Percentiles rank a stretch among this genome's conserved stretches.
Conservation (phyloP, 768 basidiomycete species). For the Leucocoprinus sp. region DNA sequence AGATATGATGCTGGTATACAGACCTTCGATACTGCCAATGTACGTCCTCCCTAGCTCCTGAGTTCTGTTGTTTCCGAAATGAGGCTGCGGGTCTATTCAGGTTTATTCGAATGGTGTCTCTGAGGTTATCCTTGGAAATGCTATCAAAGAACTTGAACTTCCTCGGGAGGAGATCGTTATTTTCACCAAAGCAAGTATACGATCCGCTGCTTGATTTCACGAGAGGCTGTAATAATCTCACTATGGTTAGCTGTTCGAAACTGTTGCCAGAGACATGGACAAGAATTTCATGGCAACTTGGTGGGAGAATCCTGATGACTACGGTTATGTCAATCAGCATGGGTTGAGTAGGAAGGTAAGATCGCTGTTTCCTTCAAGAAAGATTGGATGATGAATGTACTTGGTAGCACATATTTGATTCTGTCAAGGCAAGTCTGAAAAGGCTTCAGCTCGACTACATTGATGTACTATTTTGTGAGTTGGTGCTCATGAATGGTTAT, state of each 20-base stretch:
- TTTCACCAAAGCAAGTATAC: conserved; percentile 55
- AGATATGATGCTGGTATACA: conserved; percentile 60
- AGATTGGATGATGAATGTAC: conserved; percentile 12
- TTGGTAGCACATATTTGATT: conserved; percentile 61
- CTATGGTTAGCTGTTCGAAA: conserved; percentile 30
- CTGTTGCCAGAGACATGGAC: conserved; percentile 21
- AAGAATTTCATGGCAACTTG: conserved; percentile 8
- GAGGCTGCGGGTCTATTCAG: conserved; percentile 20
- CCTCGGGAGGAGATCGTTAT: conserved; percentile 74
- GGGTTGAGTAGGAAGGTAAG: conserved; percentile 31
- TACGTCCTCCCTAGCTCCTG: conserved; percentile 12
- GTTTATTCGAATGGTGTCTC: conserved; percentile 59
- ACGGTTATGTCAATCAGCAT: conserved; percentile 49
- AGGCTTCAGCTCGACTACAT: conserved; percentile 71
- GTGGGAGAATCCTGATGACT: conserved; percentile 21
- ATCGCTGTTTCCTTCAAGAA: background rate
- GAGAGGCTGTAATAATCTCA: background rate
- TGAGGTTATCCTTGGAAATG: conserved; percentile 63
- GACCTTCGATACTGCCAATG: conserved; percentile 52
- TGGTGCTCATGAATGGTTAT: background rate
- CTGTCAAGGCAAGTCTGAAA: conserved; percentile 51
- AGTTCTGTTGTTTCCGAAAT: background rate
- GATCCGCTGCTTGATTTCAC: background rate
- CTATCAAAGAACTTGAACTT: conserved; percentile 55
- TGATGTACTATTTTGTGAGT: conserved; percentile 62